Evolutionary conservation across 2,329 filamentous ascomycete species (phyloP).

Genomic region (Cercospora sojina): DNA sequence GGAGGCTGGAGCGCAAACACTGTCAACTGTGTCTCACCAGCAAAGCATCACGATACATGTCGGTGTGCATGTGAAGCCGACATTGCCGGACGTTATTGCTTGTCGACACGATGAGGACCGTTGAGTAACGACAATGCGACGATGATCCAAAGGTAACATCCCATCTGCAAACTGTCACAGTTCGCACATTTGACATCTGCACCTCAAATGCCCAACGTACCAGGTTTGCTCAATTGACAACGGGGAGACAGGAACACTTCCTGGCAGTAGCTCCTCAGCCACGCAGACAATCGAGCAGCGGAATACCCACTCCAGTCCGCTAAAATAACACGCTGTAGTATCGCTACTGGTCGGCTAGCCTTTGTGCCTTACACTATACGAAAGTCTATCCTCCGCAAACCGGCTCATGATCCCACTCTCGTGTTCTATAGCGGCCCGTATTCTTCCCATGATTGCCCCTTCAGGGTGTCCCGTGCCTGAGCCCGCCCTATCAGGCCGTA

Average conservation of each 20-base stretch:
- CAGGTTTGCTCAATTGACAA: not conserved
- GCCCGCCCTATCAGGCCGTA: conserved; percentile 7
- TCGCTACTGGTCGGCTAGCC: conserved; percentile 7
- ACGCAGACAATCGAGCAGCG: not conserved
- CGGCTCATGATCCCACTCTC: not conserved
- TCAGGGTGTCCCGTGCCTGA: conserved; percentile 5
- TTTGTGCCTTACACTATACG: conserved; percentile 1
- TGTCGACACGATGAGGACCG: not conserved
- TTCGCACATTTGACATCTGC: conserved; percentile 1
- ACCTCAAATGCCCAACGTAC: not conserved
- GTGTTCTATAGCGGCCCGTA: conserved; percentile 20
- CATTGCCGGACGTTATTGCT: not conserved
- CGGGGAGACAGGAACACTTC: not conserved
- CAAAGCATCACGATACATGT: not conserved
- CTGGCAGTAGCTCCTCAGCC: conserved; percentile 6
- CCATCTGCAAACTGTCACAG: not conserved
- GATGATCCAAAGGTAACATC: not conserved
- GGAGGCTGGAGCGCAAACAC: conserved; percentile 1
- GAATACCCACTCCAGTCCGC: not conserved
- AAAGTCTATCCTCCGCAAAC: conserved; percentile 9
- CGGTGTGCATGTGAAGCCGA: not conserved
- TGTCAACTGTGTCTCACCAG: not conserved
- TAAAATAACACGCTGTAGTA: not conserved
- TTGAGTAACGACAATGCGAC: not conserved
- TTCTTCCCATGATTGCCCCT: conserved; percentile 6